A percentile compares a stretch with the other conserved stretches of the same genome.
Conservation (phyloP, 805 yeast genomes). For the Yamadazyma philogaea region DNA sequence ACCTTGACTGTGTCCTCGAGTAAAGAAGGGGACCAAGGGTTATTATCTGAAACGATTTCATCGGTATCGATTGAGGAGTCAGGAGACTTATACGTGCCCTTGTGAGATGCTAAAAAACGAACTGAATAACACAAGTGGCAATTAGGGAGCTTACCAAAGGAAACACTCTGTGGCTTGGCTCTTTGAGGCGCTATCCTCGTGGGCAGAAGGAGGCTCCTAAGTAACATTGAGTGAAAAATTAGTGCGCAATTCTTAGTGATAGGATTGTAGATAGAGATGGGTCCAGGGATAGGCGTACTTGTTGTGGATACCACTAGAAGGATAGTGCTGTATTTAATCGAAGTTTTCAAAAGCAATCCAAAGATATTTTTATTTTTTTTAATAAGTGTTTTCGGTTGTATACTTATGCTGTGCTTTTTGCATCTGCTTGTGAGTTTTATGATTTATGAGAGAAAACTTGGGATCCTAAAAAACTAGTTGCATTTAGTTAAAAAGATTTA, state of each 20-base stretch:
- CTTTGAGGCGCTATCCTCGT: not conserved
- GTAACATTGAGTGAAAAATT: not conserved
- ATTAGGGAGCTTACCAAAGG: no score
- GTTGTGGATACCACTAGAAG: no score
- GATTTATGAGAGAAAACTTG: no score
- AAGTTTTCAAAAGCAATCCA: not conserved
- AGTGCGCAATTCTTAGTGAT: no score
- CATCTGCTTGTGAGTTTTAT: not conserved
- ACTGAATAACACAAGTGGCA: not conserved
- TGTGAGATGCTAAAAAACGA: slow-evolving; percentile 1
- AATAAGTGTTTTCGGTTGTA: not conserved
- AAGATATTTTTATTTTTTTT: no score
- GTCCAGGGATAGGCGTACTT: no score
- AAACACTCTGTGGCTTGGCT: no score
- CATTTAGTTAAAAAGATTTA: no score
- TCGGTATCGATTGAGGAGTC: slow-evolving; percentile 41
- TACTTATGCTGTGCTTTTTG: not conserved
- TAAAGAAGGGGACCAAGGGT: slow-evolving; percentile 46
- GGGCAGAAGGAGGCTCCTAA: not conserved
- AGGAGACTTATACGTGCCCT: slow-evolving; percentile 10
- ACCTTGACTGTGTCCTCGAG: slow-evolving; percentile 44
- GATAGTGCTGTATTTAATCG: not conserved
- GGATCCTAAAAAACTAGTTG: not conserved
- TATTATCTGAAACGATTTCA: slow-evolving; percentile 39
- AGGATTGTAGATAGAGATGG: not conserved